Evolutionary conservation across 768 basidiomycete genomes (phyloP).

Genomic region (Mrakia blollopis): DNA sequence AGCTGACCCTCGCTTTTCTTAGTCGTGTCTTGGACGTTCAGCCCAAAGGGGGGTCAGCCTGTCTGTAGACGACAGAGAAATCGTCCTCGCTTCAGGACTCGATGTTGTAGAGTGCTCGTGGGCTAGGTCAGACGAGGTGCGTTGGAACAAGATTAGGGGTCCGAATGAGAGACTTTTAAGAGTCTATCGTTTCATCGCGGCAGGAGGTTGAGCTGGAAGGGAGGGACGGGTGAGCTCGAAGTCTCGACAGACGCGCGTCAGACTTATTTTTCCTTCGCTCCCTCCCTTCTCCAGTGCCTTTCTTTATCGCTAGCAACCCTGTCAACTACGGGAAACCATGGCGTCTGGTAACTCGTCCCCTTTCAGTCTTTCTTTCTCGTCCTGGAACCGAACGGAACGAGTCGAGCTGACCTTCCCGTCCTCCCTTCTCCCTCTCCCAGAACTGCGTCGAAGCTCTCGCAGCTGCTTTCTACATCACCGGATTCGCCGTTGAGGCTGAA

Average conservation of each 20-base stretch:
- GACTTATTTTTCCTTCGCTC: not conserved
- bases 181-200: constrained; percentile 41
- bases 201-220: too few species aligned
- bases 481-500: constrained; percentile 75
- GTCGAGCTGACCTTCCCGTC: too few species aligned
- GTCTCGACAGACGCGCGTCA: not conserved
- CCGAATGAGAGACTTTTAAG: constrained; percentile 86
- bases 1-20: constrained; percentile 2
- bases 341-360: constrained; percentile 51
- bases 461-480: constrained; percentile 89
- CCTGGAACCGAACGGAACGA: not conserved
- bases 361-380: not conserved
- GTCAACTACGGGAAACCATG: constrained; percentile 98
- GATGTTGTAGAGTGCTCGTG: constrained; percentile 99
- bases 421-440: constrained; percentile 2
- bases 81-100: constrained; percentile 66
- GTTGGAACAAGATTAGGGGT: constrained; percentile 86
- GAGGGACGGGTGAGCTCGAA: not conserved
- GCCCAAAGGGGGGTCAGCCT: constrained; percentile 74
- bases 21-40: constrained; percentile 42
- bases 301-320: constrained; percentile 89
- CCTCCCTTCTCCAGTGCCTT: constrained; percentile 63
- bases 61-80: constrained; percentile 78
- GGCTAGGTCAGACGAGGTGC: constrained; percentile 91
- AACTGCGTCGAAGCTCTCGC: constrained; percentile 54